Percentiles rank a stretch among this genome's conserved stretches.
Evolutionary conservation across 2,329 filamentous ascomycete species (phyloP).

Genomic region (Aaosphaeria pasadenensis): DNA sequence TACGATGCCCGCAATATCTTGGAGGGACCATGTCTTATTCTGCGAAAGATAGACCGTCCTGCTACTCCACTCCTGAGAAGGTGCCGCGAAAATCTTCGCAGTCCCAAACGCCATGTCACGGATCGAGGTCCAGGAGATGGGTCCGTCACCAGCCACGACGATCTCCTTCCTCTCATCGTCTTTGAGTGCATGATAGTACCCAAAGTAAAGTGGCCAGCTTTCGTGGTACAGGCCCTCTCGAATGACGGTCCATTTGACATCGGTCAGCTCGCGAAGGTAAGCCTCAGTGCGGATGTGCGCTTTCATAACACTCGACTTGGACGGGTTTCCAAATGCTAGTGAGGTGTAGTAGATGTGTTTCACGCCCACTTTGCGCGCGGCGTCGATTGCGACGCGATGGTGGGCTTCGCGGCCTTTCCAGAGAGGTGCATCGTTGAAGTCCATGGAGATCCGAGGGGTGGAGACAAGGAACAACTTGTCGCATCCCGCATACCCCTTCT

Average conservation of each 20-base stretch:
- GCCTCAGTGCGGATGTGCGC: constrained; percentile 47
- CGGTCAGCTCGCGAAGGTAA: constrained; percentile 32
- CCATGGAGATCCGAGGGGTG: constrained; percentile 41
- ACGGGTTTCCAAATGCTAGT: constrained; percentile 41
- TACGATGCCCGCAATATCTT: constrained; percentile 30
- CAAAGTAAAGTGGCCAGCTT: constrained; percentile 48
- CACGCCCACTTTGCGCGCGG: constrained; percentile 39
- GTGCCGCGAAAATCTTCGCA: constrained; percentile 36
- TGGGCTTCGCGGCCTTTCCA: constrained; percentile 44
- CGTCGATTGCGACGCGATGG: constrained; percentile 43
- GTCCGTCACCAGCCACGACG: constrained; percentile 41
- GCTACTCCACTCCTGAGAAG: constrained; percentile 28
- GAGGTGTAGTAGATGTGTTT: constrained; percentile 48
- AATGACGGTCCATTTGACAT: constrained; percentile 31
- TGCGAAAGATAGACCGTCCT: constrained; percentile 41
- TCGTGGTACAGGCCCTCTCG: constrained; percentile 47
- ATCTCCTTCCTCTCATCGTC: constrained; percentile 37
- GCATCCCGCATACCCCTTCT: constrained; percentile 36
- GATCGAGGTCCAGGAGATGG: constrained; percentile 45
- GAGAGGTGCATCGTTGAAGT: constrained; percentile 42
- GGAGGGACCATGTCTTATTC: constrained; percentile 20
- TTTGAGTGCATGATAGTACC: constrained; percentile 38
- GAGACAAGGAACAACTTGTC: constrained; percentile 46
- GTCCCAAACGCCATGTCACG: constrained; percentile 43
- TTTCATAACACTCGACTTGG: constrained; percentile 44